phyloP scores from a whole-genome alignment of 768 basidiomycete genomes.

The Aureoboletus auriporus region DNA sequence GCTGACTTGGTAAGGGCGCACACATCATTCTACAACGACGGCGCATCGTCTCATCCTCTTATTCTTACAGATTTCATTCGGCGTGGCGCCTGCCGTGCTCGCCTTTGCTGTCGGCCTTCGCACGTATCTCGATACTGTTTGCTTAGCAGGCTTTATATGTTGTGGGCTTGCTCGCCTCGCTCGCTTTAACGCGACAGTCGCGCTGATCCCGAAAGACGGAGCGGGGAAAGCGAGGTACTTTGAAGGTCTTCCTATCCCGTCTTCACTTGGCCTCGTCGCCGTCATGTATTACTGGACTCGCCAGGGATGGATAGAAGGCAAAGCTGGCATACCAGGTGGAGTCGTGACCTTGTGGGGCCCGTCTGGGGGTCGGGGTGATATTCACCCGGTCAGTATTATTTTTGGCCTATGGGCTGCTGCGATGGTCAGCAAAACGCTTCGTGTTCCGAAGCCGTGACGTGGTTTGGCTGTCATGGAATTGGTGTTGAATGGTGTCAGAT shows the following conservation, averaged over 20 bases:
- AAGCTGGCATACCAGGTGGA: slow-evolving; percentile 71
- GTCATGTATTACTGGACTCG: slow-evolving; percentile 79
- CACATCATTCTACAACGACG: slow-evolving; percentile 1
- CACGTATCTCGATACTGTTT: slow-evolving; percentile 85
- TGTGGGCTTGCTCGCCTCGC: slow-evolving; percentile 95
- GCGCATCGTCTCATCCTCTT: background rate
- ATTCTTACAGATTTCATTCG: slow-evolving; percentile 81
- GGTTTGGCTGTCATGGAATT: background rate
- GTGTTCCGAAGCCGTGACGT: slow-evolving; percentile 69
- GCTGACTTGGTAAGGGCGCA: slow-evolving; percentile 75
- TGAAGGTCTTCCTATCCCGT: slow-evolving; percentile 96
- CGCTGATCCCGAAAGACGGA: slow-evolving; percentile 82
- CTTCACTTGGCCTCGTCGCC: slow-evolving; percentile 75
- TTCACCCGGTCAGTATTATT: slow-evolving; percentile 77
- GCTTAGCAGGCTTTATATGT: slow-evolving; percentile 88
- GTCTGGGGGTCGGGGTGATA: slow-evolving; percentile 71
- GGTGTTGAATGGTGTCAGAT: background rate
- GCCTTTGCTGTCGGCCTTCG: slow-evolving; percentile 89
- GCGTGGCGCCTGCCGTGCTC: slow-evolving; percentile 92
- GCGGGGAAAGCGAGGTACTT: slow-evolving; percentile 92
- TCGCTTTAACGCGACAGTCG: slow-evolving; percentile 98
- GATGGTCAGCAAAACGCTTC: slow-evolving; percentile 97
- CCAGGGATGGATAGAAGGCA: slow-evolving; percentile 80
- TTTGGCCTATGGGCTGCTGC: slow-evolving; percentile 87
- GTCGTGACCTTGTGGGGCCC: slow-evolving; percentile 70